Evolutionary conservation across 139 green algal species (phyloP).

Genomic region (Chlamydomonas asymmetrica): DNA sequence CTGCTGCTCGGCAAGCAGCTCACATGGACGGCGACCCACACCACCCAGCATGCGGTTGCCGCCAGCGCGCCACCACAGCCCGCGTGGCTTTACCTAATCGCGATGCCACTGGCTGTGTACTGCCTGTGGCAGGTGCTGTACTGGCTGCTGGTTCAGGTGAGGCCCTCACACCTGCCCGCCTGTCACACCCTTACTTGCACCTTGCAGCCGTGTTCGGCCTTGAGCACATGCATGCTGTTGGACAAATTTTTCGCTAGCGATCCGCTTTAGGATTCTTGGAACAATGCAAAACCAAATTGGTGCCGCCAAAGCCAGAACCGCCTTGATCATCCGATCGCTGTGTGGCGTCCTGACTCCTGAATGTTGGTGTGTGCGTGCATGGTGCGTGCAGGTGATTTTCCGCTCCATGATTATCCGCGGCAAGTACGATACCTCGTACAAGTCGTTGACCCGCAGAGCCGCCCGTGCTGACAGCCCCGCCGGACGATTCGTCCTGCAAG

Average conservation of each 20-base stretch:
- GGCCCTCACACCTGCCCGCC: neutral
- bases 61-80: neutral
- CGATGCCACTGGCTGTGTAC: conserved; percentile 62
- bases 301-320: no score
- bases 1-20: neutral
- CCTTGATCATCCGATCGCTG: no score
- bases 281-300: no score
- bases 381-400: conserved; percentile 38
- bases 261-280: neutral
- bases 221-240: neutral
- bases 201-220: no score
- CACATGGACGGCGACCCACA: neutral
- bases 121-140: conserved; percentile 64
- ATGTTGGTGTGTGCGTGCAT: neutral
- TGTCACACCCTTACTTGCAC: no score
- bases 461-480: conserved; percentile 53
- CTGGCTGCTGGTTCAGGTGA: conserved; percentile 66
- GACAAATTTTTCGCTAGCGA: no score
- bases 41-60: neutral
- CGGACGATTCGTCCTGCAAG: conserved; percentile 50
- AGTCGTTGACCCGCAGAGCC: conserved; percentile 46
- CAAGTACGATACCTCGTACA: conserved; percentile 65
- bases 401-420: conserved; percentile 39
- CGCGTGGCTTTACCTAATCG: conserved; percentile 45
- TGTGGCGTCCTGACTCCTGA: neutral